Evolutionary conservation across 768 basidiomycete genomes (phyloP), one percentile per base, ranked within the genome.

Genomic region (Collybiopsis luxurians): DNA sequence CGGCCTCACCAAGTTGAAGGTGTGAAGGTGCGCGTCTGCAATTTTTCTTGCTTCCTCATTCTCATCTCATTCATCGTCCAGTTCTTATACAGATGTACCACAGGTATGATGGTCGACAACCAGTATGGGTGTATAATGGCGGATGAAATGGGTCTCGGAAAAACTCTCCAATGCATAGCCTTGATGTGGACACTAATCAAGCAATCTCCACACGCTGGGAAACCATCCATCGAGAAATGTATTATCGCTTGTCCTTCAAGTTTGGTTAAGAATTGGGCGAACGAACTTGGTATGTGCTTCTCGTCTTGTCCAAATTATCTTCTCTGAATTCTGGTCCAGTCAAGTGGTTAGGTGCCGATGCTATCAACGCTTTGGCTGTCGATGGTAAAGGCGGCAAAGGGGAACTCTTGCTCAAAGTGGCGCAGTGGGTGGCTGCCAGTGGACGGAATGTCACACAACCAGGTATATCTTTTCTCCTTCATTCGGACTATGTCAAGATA

Each of bases 121-220:
- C 93, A 96, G 59, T 89, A 86, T 59, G 92, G 92, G 0, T 98
- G 96, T 66, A 99, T 99, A 70, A 98, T 99, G 96, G 96, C 96
- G 1, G 96, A 99, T 66, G 96, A 96, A 72, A 99, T 99, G 96
- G 96, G 96, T 64, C 83, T 98, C 13, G 96, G 93, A 17, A 95
- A 97, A 71, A 96, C 95, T 15, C 79, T 99, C 15, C 97, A 99
- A 67, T 98, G 97, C 67, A 98, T 99, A 59, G 81, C 96, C 2
- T 81, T 99, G 19, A 72, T 99, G 56, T 98, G 95, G 94, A 98
- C 96, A 0, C 71, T 98, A 12, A 74, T 98, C 49, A 97, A 94
- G 71, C 97, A 99, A 66, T 98, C 97, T 0, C 94, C 97, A 0
- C 84, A 87, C 51, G 76, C 95, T 0, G 85, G 89, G 27, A 97